These are phyloP conservation scores for Erucastrum elatum DNA, from an alignment of 345 rosid species.

Conservation along the genomic window DNA sequence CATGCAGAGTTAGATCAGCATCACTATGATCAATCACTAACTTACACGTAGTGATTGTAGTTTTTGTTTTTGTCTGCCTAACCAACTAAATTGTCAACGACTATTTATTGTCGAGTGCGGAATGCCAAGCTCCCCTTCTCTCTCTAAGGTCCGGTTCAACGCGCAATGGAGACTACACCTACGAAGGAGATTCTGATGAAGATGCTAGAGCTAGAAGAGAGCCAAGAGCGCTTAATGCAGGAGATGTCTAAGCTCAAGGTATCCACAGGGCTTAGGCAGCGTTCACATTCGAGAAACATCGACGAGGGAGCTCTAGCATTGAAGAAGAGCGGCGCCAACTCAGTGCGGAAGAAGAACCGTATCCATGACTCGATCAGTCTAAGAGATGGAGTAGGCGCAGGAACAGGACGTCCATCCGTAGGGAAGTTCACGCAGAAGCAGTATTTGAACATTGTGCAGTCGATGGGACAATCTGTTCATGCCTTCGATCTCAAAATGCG, in stretches of 20 bases:
- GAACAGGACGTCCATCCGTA: conserved; percentile 48
- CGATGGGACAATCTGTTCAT: conserved; percentile 93
- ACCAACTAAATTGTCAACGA: background rate
- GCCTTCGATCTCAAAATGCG: conserved; percentile 63
- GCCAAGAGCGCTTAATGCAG: conserved; percentile 64
- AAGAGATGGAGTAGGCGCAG: conserved; percentile 28
- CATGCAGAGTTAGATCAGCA: no score
- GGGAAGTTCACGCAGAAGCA: conserved; percentile 64
- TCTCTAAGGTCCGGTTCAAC: background rate
- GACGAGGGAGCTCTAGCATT: conserved; percentile 37
- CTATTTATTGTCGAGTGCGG: background rate
- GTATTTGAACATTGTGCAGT: conserved; percentile 82
- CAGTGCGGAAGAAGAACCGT: conserved; percentile 73
- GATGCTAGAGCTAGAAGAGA: conserved; percentile 73
- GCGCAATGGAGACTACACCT: conserved; percentile 57
- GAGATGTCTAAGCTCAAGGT: conserved; percentile 66
- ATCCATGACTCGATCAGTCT: conserved; percentile 34
- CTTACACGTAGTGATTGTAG: background rate
- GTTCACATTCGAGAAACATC: conserved; percentile 36
- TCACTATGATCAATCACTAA: no score
- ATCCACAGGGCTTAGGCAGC: conserved; percentile 37
- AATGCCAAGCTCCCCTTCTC: background rate
- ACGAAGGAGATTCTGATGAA: conserved; percentile 69
- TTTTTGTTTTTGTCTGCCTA: background rate
- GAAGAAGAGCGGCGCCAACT: conserved; percentile 60